Base-by-base conservation (phyloP, 140 eudicot genomes). In the Oenanthe javanica region DNA sequence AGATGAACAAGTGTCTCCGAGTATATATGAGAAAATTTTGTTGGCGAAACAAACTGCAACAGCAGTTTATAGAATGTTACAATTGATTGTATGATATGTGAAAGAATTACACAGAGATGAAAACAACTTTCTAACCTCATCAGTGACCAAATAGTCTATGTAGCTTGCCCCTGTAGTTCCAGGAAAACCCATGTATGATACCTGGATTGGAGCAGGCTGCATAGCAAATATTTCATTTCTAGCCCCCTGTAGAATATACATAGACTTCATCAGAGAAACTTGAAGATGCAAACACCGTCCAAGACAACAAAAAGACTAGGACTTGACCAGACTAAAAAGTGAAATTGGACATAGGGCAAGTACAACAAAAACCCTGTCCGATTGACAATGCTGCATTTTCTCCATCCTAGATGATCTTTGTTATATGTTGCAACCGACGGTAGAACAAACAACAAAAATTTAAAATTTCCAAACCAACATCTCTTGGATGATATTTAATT, bases 201-300 rank as follows among this genome's bases (percentile, higher is more conserved):
- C 97, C 83, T 95, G 99, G 64, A 95, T 85, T 2, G 99, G 99
- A 81, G 99, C 97, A 81, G 99, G 97, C 79, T 95, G 95, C 90
- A 95, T 87, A 47, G 99, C 97, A 88, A 95, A 95, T 80, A 92
- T 92, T 83, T 95, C 99, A 89, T 92, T 95, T 86, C 99, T 87
- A 31, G 97, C 99, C 70, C 99, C 99, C 99, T 94, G 90, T 36
- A 82, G 63, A 48, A 77, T 70, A 31, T 55, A 23, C n/a, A 73
- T 0, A 73, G 46, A 45, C 15, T 3, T 21, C 25, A 71, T 6
- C 43, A 70, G 47, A 49, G 1, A n/a, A 42, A 69, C 1, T 13
- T 21, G 54, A 67, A 67, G 43, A 31, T 31, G 42, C 45, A 27
- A 13, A 10, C 21, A 31, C 9, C 3, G 4, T 2, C 52, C 19